Base-by-base conservation (phyloP, 495 filamentous ascomycete species). In the Rhizodiscina lignyota region DNA sequence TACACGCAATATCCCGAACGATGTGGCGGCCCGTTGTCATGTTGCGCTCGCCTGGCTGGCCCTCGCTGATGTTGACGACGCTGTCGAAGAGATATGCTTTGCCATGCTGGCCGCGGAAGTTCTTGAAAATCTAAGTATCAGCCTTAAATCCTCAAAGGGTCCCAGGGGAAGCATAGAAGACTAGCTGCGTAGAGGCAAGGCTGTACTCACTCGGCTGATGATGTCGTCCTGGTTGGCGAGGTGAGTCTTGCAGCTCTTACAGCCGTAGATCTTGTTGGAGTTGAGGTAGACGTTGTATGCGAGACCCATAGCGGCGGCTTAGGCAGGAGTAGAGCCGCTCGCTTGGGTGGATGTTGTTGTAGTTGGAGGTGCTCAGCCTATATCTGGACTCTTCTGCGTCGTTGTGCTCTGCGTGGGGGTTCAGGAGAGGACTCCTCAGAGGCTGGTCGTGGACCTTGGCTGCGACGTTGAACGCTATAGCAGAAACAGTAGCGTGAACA, bases 11-110 rank as follows among this genome's bases (percentile, higher is more conserved):
- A 55, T 97, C 89, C 32, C 91, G 75, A 28, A 97, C 89, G 22
- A 94, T 66, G 54, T 97, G 89, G 23, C 79, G 67, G 31, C 89
- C 89, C 2, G 89, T 97, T n/a, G 91, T 97, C 89, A 97, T 97
- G 67, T 77, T 92, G 43, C 89, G 84, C 60, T 97, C 91, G 36
- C 68, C 71, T 10, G 87, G 72, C 28, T 91, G 82, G 43, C 72
- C 74, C 34, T 72, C 62, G 35, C 68, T 76, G 54, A 91, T 67
- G 59, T 97, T 97, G 51, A 97, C 89, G 33, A 96, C 89, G 35
- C 48, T 73, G 58, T 83, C 77, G 72, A 97, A 97, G 43, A 97
- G 80, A 60, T 82, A 97, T 30, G 89, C 89, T 63, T 97, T 97
- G 44, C 89, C 89, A 50, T 96, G 91, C 53, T 94, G 87, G 52